Base-by-base conservation (phyloP, 75 land plant genomes). In the Selaginella moellendorffii region DNA sequence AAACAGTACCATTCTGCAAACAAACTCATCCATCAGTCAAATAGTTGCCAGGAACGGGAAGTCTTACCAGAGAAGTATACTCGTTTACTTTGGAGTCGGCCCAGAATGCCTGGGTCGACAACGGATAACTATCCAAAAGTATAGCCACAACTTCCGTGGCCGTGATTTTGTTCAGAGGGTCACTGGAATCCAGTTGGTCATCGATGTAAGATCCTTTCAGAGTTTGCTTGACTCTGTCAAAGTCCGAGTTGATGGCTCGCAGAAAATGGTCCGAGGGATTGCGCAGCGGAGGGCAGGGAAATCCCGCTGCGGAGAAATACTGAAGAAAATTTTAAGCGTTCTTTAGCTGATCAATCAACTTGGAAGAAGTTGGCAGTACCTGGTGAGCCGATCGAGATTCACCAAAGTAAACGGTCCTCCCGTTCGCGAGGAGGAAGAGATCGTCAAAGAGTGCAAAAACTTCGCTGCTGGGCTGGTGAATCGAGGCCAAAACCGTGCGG, bases 11-110 rank as follows among this genome's bases (percentile, higher is more conserved):
- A 8, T 5, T 24, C 24, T 21, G n/a, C 66, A 70, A 85, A 78
- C 69, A 88, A 85, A n/a, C 82, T 69, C 54, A 88, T 5, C 59
- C 2, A 9, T 10, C 10, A 46, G 51, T 10, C 10, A 10, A 46
- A 18, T 46, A 10, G 10, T 46, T 46, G 10, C 51, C 10, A 18
- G 51, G 18, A 46, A 10, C 10, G 51, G 9, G 5, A 2, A 19
- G n/a, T 8, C 8, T 19, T 56, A 56, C 59, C 59, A 56, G 59
- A 21, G 19, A 21, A 19, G 59, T 9, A 19, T 56, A 56, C 8
- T 19, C 9, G 5, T 56, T 8, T 8, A 56, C 24, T 56, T 56
- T 56, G 59, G 59, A 19, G 59, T 56, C 59, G 24, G 59, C 59
- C 24, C 21, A 21, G 59, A 25, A 8, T 8, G 59, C 5, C 2